Evolutionary conservation across 2,329 filamentous ascomycete species (phyloP), one percentile per base, ranked within the genome.

Genomic region (Calonectria fujianensis): DNA sequence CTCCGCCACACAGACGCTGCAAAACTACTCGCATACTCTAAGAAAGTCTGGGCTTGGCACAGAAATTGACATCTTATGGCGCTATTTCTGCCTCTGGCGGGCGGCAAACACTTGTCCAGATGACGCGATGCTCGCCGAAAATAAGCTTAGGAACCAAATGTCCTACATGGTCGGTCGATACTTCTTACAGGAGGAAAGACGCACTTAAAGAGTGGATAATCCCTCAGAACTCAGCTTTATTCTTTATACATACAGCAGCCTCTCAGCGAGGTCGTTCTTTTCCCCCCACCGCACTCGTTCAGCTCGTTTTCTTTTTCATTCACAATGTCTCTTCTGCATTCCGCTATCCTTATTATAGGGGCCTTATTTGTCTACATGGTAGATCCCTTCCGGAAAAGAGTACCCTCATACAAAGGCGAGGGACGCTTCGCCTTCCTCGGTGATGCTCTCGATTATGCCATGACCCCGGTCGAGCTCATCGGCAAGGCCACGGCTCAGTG

Each of bases 391-490:
- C 20, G 29, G 8, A 52, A 45, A 50, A 64, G 35, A 27, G 54
- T 69, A 7, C 70, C 70, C 2, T 57, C 45, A 14, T 73, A 73
- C 70, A 69, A 73, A 37, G 70, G 70, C n/a, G 65, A 73, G 5
- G n/a, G 65, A 14, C 50, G 20, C 6, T 69, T 73, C 27, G 67
- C 70, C 16, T 73, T 73, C 39, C 70, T 73, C 13, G 50, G 70
- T 3, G 70, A 73, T 27, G 70, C 70, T 14, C 48, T 73, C 27
- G 70, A 73, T 59, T 73, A 73, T 45, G 65, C 65, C 37, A 73
- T 57, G 35, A 61, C 37, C 11, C 70, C 70, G 4, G 37, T 73
- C n/a, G 70, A 73, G 14, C 70, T 73, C 29, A 69, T 73, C 10
- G 32, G 24, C 27, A 73, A 64, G 54, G 70, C 70, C 54, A 73